Evolutionary conservation across 768 basidiomycete species (phyloP).

Genomic region (Wakefieldia striispora): DNA sequence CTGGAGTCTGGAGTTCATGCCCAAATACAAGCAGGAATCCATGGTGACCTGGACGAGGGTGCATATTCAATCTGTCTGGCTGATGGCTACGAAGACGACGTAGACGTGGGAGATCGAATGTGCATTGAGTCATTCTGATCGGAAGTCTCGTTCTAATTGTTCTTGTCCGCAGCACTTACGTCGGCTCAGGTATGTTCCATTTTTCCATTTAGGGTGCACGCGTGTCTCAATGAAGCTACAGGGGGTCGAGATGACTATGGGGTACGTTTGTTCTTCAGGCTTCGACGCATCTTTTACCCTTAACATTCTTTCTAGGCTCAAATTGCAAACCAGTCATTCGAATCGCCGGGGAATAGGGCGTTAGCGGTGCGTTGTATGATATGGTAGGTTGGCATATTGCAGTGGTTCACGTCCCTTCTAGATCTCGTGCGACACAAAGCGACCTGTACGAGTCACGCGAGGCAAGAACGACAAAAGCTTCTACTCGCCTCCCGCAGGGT

Average conservation of each 20-base stretch:
- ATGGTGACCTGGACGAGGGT: too few species aligned
- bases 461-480: conserved; percentile 19
- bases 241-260: conserved; percentile 21
- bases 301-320: conserved; percentile 21
- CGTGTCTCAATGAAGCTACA: not conserved
- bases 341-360: conserved; percentile 18
- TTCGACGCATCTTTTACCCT: not conserved
- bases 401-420: conserved; percentile 9
- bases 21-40: too few species aligned
- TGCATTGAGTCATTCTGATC: conserved; percentile 13
- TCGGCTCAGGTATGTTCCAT: conserved; percentile 27
- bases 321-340: conserved; percentile 24
- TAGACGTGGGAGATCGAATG: conserved; percentile 38
- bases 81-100: conserved; percentile 42
- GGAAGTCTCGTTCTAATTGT: conserved; percentile 1
- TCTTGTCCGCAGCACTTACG: conserved; percentile 28
- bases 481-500: conserved; percentile 27
- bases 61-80: conserved; percentile 44
- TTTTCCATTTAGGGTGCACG: not conserved
- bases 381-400: too few species aligned
- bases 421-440: conserved; percentile 28
- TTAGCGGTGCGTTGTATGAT: conserved; percentile 13
- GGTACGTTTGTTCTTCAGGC: conserved; percentile 11
- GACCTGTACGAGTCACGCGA: conserved; percentile 39
- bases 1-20: too few species aligned